phyloP scores from a whole-genome alignment of 202 grass and related monocot species.

The Dendrocalamus latiflorus region DNA sequence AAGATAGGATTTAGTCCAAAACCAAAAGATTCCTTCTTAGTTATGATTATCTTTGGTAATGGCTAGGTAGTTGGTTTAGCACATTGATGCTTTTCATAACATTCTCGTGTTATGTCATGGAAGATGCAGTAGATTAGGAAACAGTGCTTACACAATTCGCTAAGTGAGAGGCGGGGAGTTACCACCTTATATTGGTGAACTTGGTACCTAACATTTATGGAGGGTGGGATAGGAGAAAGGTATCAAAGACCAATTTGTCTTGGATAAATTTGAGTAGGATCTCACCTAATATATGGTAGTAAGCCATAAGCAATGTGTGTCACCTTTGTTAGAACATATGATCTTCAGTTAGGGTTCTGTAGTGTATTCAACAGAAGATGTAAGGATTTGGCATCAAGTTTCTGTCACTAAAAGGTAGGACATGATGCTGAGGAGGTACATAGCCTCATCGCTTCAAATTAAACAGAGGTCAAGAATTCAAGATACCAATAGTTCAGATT shows the following conservation, averaged over 20 bases:
- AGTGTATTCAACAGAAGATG: neutral
- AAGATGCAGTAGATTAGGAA: neutral
- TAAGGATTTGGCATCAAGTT: neutral
- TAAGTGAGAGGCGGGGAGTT: neutral
- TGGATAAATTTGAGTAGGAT: conserved; percentile 5
- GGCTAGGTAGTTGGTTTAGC: neutral
- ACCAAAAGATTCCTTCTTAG: neutral
- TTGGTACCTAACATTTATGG: neutral
- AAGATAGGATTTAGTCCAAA: neutral
- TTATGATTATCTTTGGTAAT: neutral
- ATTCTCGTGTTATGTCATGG: neutral
- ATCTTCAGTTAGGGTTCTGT: neutral
- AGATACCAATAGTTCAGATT: neutral
- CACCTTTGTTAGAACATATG: neutral
- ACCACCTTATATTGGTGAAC: neutral
- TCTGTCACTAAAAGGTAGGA: neutral
- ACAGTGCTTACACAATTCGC: neutral
- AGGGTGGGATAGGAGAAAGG: neutral
- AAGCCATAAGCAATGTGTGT: neutral
- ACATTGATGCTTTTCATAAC: neutral
- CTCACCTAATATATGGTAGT: neutral
- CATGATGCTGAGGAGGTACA: neutral
- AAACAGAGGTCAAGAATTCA: neutral
- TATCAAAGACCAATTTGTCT: neutral
- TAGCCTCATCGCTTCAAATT: neutral